Percentiles rank a stretch among this genome's conserved stretches.
Evolutionary conservation across 2,329 filamentous ascomycete species (phyloP).

Genomic region (Stagonosporopsis chrysanthemi): DNA sequence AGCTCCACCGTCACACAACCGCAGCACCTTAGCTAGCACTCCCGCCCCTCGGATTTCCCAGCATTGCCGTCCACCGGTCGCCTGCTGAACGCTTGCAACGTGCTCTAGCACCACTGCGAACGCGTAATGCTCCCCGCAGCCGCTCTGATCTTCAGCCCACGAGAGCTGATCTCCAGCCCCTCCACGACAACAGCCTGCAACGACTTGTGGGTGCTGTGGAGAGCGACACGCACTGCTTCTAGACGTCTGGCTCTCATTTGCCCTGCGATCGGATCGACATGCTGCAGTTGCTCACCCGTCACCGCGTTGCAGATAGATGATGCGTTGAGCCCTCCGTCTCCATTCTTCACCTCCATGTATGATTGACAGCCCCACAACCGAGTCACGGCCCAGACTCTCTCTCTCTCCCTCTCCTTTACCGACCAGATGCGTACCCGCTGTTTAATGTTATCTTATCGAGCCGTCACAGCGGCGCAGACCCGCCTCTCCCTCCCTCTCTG

Average conservation of each 20-base stretch:
- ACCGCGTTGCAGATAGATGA: slow-evolving; percentile 2
- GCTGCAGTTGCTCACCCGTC: not conserved
- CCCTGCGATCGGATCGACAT: slow-evolving; percentile 5
- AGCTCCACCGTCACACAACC: slow-evolving; percentile 19
- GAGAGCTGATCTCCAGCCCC: not conserved
- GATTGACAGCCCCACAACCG: slow-evolving; percentile 1
- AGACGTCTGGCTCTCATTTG: too few species aligned
- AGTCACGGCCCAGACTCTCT: not conserved
- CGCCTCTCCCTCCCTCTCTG: too few species aligned
- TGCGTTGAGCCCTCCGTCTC: slow-evolving; percentile 1
- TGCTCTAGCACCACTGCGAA: slow-evolving; percentile 12
- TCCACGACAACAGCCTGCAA: not conserved
- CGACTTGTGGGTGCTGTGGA: not conserved
- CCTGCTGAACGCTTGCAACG: slow-evolving; percentile 13
- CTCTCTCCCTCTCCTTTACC: not conserved
- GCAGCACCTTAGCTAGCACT: slow-evolving; percentile 29
- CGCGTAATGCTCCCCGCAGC: slow-evolving; percentile 20
- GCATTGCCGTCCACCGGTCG: not conserved
- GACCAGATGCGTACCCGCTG: too few species aligned
- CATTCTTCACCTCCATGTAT: too few species aligned
- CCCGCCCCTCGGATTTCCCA: slow-evolving; percentile 28
- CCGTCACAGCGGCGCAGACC: too few species aligned
- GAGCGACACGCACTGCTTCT: too few species aligned
- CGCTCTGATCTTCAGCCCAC: slow-evolving; percentile 6
- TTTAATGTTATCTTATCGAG: too few species aligned